These are phyloP conservation scores for Tricharina praecox DNA, from an alignment of 495 filamentous ascomycete genomes.

Conservation along the genomic window DNA sequence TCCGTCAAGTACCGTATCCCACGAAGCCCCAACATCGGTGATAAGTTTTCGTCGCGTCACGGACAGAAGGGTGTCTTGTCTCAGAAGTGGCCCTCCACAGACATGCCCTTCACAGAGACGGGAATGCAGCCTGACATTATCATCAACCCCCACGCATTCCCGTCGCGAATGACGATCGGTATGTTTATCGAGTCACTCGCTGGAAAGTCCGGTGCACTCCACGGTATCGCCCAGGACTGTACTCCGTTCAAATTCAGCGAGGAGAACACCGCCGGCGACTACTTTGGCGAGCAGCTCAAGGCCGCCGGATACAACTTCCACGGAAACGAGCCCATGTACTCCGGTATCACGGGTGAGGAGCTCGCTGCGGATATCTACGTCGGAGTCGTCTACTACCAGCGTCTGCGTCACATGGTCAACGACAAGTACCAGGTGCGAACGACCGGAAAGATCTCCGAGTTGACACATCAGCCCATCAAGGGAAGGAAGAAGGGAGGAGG, in stretches of 20 bases:
- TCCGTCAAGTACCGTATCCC: conserved; percentile 87
- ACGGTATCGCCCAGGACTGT: conserved; percentile 83
- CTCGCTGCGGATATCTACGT: conserved; percentile 91
- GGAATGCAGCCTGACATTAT: conserved; percentile 95
- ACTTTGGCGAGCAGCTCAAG: conserved; percentile 86
- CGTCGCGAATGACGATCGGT: conserved; percentile 99
- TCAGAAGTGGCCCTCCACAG: conserved; percentile 85
- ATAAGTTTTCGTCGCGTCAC: conserved; percentile 96
- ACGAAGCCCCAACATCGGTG: conserved; percentile 79
- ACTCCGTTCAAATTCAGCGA: conserved; percentile 92
- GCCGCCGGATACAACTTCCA: conserved; percentile 94
- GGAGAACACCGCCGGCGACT: conserved; percentile 77
- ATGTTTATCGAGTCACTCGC: conserved; percentile 98
- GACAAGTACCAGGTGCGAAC: conserved; percentile 98
- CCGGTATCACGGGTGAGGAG: conserved; percentile 86
- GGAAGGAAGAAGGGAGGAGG: conserved; percentile 88
- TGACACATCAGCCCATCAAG: conserved; percentile 94
- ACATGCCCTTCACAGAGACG: conserved; percentile 96
- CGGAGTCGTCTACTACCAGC: conserved; percentile 93
- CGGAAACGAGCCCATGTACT: conserved; percentile 96
- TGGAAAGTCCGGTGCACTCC: conserved; percentile 82
- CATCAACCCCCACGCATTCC: conserved; percentile 99
- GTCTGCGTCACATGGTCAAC: conserved; percentile 96
- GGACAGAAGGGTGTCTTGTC: conserved; percentile 94
- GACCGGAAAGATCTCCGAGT: conserved; percentile 69